phyloP scores from a whole-genome alignment of 768 basidiomycete species.

The Lactarius deliciosus region DNA sequence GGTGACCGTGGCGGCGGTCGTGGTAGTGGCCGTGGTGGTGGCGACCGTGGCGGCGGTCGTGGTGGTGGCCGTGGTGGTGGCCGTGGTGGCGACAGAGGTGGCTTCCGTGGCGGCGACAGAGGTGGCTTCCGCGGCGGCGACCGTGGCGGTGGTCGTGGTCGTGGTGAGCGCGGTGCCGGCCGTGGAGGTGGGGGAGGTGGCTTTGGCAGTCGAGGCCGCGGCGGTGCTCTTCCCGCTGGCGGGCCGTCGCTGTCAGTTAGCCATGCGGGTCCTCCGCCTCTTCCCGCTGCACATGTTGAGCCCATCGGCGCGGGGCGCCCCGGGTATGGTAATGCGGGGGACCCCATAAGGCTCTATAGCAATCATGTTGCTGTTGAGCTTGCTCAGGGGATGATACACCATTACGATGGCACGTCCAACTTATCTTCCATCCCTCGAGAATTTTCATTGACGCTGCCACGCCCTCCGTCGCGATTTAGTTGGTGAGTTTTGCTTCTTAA shows the following conservation, averaged over 20 bases:
- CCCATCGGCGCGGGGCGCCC: slow-evolving; percentile 69
- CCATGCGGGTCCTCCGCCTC: not conserved
- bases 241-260: not conserved
- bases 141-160: not conserved
- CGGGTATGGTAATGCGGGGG: slow-evolving; percentile 58
- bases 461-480: slow-evolving; percentile 35
- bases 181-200: slow-evolving; percentile 18
- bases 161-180: slow-evolving; percentile 33
- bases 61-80: slow-evolving; percentile 2
- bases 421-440: slow-evolving; percentile 1
- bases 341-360: slow-evolving; percentile 39
- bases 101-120: not conserved
- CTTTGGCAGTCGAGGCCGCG: not conserved
- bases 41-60: not conserved
- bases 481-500: slow-evolving; percentile 38
- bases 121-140: not conserved
- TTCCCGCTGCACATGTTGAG: slow-evolving; percentile 41
- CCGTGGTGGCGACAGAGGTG: not conserved
- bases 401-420: slow-evolving; percentile 67
- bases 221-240: not conserved
- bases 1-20: not conserved
- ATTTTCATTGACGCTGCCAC: not conserved
- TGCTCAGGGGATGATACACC: slow-evolving; percentile 61
- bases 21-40: not conserved
- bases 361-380: slow-evolving; percentile 68